Evolutionary conservation across 192 early-diverging fungal genomes (phyloP).

Genomic region (Gryganskiella cystojenkinii): DNA sequence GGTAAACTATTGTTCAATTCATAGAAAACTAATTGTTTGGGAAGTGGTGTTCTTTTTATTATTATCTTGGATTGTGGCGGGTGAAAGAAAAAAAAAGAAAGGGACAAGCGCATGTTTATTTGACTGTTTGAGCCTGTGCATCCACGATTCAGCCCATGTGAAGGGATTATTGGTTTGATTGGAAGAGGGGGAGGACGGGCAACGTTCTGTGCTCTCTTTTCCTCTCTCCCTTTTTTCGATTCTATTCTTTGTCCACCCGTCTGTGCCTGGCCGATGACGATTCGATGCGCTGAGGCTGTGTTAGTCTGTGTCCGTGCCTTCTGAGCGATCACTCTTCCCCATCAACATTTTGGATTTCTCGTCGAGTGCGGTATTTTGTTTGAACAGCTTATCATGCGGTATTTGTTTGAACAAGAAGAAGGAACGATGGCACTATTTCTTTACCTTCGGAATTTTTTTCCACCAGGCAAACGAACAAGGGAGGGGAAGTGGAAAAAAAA

Average conservation of each 20-base stretch:
- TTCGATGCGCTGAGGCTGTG: background rate
- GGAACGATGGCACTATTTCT: too few relatives aligned
- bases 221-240: background rate
- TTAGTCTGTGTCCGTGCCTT: too few relatives aligned
- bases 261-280: background rate
- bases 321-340: too few relatives aligned
- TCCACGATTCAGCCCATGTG: conserved; percentile 27
- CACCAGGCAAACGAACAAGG: background rate
- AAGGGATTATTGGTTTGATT: conserved; percentile 5
- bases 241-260: background rate
- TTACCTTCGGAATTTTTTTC: too few relatives aligned
- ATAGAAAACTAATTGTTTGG: background rate
- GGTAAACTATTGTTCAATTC: conserved; percentile 39
- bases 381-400: too few relatives aligned
- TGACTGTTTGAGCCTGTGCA: conserved; percentile 15
- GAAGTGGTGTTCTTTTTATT: conserved; percentile 38
- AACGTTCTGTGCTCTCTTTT: background rate
- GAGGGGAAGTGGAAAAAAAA: background rate
- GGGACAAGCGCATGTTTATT: background rate
- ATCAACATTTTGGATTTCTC: too few relatives aligned
- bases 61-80: background rate
- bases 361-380: too few relatives aligned
- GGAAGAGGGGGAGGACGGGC: conserved; percentile 8
- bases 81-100: background rate
- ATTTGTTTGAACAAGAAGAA: too few relatives aligned